Base-by-base conservation (phyloP, 208 protist genomes). In the Trypanosoma boissoni region DNA sequence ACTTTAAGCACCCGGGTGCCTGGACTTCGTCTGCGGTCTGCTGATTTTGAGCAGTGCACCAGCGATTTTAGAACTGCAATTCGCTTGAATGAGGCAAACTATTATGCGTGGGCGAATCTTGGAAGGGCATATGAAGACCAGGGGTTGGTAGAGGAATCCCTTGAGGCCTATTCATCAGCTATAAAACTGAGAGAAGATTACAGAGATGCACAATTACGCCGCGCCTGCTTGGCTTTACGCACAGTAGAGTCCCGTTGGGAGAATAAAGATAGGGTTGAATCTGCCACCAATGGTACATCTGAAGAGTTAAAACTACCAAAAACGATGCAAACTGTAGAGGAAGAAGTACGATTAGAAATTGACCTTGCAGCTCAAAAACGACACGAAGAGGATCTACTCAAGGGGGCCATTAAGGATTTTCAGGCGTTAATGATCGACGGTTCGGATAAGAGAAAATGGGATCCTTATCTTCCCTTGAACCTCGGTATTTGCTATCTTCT, bases 91-190 rank as follows among this genome's bases (percentile, higher is more conserved):
- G 83, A 91, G 45, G 78, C 80, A 12, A 98, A 98, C 63, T 96
- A 96, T 65, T 90, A 97, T 70, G 95, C 95, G 0, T 88, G 90
- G 70, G 77, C 82, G 29, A 97, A 96, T 54, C 62, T 96, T 1
- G 95, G 88, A 34, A 91, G 80, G 41, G 64, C 72, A 12, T 93
- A 96, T 68, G 90, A 97, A 63, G 76, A 83, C 24, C 85, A 95
- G 27, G 90, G 78, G 1, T 41, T 84, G 28, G 63, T 85, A 18
- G 74, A 94, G 14, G 67, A 80, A 23, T 89, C 91, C 3, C 59
- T 94, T 1, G 63, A 78, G 21, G 83, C 80, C 31, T 97, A 96
- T 62, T 78, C 75, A 12, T 64, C 58, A 18, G 80, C 88, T 5
- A 62, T 96, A 27, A 50, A 62, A 3, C 66, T 87, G 26, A 93